Percentiles rank a stretch among this genome's conserved stretches.
Evolutionary conservation across 495 filamentous ascomycete genomes (phyloP).

Genomic region (Neurospora cerealis): DNA sequence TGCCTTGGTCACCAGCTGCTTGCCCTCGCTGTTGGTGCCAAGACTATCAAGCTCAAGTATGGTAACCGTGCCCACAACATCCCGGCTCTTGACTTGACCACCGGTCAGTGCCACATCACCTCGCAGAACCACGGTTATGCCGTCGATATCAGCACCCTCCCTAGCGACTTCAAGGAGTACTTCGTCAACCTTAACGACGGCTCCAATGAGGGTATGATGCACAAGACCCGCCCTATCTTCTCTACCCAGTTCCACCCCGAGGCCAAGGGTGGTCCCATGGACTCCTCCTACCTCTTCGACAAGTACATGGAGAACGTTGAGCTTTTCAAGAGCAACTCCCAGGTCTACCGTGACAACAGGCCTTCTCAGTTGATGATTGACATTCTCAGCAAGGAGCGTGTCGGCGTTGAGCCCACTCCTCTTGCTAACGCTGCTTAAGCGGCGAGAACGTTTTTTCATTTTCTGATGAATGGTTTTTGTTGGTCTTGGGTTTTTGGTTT

Average conservation of each 20-base stretch:
- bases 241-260: constrained; percentile 98
- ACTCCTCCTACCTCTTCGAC: constrained; percentile 91
- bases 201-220: constrained; percentile 93
- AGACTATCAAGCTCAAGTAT: constrained; percentile 92
- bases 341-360: constrained; percentile 62
- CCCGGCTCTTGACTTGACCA: constrained; percentile 84
- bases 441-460: not conserved
- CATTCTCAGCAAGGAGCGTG: constrained; percentile 83
- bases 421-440: constrained; percentile 30
- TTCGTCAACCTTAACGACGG: constrained; percentile 96
- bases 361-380: constrained; percentile 83
- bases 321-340: constrained; percentile 76
- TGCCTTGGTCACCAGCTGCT: constrained; percentile 89
- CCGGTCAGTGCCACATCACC: constrained; percentile 96
- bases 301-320: constrained; percentile 83
- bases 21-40: constrained; percentile 71
- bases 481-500: constrained; percentile 1
- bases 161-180: constrained; percentile 87
- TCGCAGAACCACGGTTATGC: constrained; percentile 98
- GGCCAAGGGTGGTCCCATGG: constrained; percentile 90
- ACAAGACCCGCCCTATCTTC: constrained; percentile 93
- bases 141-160: constrained; percentile 76
- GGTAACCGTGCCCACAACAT: constrained; percentile 98
- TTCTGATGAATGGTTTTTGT: not conserved
- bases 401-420: constrained; percentile 69